phyloP scores from a whole-genome alignment of 345 rosid species.

The Abelmoschus esculentus region DNA sequence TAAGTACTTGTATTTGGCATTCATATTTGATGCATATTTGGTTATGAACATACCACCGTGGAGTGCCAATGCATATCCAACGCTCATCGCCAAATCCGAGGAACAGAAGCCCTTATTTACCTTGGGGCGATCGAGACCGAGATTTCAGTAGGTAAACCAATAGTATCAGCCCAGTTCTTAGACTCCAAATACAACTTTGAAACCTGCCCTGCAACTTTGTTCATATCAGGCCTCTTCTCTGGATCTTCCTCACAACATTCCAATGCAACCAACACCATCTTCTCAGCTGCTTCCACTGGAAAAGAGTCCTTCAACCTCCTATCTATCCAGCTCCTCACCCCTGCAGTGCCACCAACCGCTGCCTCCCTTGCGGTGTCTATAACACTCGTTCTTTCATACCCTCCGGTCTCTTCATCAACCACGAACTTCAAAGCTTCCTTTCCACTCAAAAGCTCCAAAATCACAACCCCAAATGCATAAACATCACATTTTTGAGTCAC shows the following conservation, averaged over 20 bases:
- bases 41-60: neutral
- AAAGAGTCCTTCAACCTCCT: constrained; percentile 51
- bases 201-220: constrained; percentile 33
- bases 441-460: constrained; percentile 16
- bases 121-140: constrained; percentile 51
- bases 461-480: constrained; percentile 19
- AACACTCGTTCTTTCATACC: constrained; percentile 28
- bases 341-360: constrained; percentile 18
- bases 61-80: neutral
- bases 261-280: constrained; percentile 37
- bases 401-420: constrained; percentile 28
- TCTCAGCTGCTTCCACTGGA: constrained; percentile 54
- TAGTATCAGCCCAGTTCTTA: constrained; percentile 35
- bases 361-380: constrained; percentile 39
- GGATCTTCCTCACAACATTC: constrained; percentile 50
- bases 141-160: constrained; percentile 32
- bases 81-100: neutral
- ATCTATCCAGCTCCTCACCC: constrained; percentile 53
- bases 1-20: neutral
- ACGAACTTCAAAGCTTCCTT: constrained; percentile 20
- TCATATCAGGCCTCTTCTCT: constrained; percentile 44
- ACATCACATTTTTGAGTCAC: constrained; percentile 19
- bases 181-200: constrained; percentile 45
- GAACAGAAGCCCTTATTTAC: constrained; percentile 13
- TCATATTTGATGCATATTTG: neutral